A percentile compares a stretch with the other conserved stretches of the same genome.
Evolutionary conservation across 139 green algal species (phyloP).

Genomic region (Microglena sp.): DNA sequence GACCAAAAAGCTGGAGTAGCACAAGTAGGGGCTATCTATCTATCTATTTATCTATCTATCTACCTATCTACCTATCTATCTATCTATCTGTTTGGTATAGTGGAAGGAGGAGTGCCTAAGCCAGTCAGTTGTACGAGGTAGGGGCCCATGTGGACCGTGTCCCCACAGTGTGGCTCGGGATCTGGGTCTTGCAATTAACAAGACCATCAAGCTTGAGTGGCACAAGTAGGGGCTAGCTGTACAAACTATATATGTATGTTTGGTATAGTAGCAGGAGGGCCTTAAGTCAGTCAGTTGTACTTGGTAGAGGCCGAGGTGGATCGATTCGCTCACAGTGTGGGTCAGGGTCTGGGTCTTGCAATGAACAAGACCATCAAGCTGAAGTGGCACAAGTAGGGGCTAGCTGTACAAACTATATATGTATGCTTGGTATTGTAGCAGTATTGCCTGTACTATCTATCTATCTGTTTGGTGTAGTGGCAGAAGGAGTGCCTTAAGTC

Average conservation of each 20-base stretch:
- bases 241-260: no score
- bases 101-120: no score
- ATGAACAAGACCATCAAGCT: conserved; percentile 86
- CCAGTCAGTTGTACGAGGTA: no score
- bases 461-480: no score
- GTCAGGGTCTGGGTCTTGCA: conserved; percentile 66
- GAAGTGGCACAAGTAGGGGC: conserved; percentile 74
- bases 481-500: no score
- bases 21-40: conserved; percentile 35
- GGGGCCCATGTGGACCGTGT: conserved; percentile 1
- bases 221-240: background rate
- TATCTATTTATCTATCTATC: no score
- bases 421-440: no score
- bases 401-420: background rate
- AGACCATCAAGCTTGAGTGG: background rate
- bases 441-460: no score
- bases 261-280: no score
- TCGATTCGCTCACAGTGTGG: conserved; percentile 10
- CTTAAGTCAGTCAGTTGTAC: no score
- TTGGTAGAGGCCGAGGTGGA: conserved; percentile 8
- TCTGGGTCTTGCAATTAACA: conserved; percentile 55
- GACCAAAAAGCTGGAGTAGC: conserved; percentile 87
- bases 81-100: no score
- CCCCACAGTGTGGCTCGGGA: conserved; percentile 35
- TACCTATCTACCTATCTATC: no score